Evolutionary conservation across 768 basidiomycete species (phyloP).

Genomic region (Suillus clintonianus): DNA sequence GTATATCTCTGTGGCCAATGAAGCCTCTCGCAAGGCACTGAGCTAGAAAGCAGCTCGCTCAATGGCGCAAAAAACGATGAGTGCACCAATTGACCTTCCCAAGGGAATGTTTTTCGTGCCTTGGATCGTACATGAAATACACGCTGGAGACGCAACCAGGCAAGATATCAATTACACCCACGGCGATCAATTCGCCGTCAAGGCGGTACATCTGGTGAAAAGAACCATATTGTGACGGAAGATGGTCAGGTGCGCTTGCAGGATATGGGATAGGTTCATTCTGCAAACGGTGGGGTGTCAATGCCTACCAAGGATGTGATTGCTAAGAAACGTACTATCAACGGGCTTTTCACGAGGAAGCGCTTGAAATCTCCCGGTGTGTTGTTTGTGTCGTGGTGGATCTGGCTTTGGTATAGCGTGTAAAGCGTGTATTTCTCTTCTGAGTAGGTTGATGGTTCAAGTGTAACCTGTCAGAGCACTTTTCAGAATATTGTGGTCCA

Average conservation of each 20-base stretch:
- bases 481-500: not conserved
- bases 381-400: constrained; percentile 71
- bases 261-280: constrained; percentile 61
- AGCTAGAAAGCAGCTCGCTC: constrained; percentile 45
- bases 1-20: constrained; percentile 74
- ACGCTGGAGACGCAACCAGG: constrained; percentile 81
- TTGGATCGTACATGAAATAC: constrained; percentile 87
- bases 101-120: constrained; percentile 67
- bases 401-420: constrained; percentile 70
- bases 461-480: constrained; percentile 50
- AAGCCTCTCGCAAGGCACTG: constrained; percentile 80
- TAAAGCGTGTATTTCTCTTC: constrained; percentile 82
- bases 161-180: constrained; percentile 89
- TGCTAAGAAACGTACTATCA: constrained; percentile 50
- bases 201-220: constrained; percentile 89
- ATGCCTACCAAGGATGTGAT: not conserved
- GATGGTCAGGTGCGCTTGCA: constrained; percentile 46
- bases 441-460: constrained; percentile 78
- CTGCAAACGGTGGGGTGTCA: constrained; percentile 36
- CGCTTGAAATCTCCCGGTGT: constrained; percentile 55
- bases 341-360: constrained; percentile 81
- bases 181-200: constrained; percentile 79
- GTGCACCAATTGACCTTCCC: constrained; percentile 60
- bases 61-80: not conserved
- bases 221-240: constrained; percentile 85